Evolutionary conservation across 2,329 filamentous ascomycete genomes (phyloP), one percentile per base, ranked within the genome.

Genomic region (Didymosphaeria variabile): DNA sequence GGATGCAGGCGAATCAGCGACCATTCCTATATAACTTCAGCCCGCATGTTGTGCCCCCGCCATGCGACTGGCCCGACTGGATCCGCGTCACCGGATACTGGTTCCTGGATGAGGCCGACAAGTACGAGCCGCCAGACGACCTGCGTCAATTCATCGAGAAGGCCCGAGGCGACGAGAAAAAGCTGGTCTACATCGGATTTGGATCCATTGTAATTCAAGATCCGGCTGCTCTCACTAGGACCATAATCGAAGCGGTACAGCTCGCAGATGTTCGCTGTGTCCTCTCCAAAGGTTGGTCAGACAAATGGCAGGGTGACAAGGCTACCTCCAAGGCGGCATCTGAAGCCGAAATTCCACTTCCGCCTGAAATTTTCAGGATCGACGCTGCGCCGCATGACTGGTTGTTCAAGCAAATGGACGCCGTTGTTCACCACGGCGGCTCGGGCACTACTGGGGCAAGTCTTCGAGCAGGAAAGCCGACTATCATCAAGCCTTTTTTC

Each of bases 1-100:
- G 94, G 81, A 88, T 99, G 87, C 93, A 97, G 79, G 90, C 92
- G 2, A 97, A 97, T 82, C 96, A 97, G 77, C 93, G 97, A n/a
- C 95, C 95, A 0, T 99, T 99, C 79, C 80, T 99, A 49, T 99
- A 99, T 83, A 98, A 97, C 79, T 98, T 97, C 77, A 97, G 92
- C 58, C 93, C 94, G 0, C 91, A 88, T 12, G 95, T 99, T 13
- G 95, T 99, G n/a, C 88, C 92, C 2, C 94, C 94, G 31, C 95
- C 95, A 17, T 84, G 97, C 1, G 95, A 99, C 80, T 99, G 94
- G 80, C 94, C 92, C 45, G 95, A 98, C 77, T 99, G 95, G 95
- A 95, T 99, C 76, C 88, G 93, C 46, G 92, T 98, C 8, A 98
- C 95, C 0, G 95, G 95, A 0, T 98, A 99, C 80, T 99, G 95